These are phyloP conservation scores for Botrytis aclada DNA, from an alignment of 2,329 filamentous ascomycete genomes.

Conservation along the genomic window DNA sequence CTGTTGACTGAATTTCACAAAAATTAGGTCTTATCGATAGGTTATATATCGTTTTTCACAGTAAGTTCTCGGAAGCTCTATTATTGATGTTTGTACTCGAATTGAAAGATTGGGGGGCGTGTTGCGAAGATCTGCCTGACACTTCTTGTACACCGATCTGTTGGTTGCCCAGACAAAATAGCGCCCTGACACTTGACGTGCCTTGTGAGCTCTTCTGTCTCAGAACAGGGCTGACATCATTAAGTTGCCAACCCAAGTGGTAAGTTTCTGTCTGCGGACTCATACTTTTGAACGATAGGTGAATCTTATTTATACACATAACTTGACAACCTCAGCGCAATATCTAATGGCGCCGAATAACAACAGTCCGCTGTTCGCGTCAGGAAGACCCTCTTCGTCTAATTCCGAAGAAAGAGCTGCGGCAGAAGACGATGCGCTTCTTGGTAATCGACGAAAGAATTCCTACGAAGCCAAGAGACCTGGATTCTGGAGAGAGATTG, in stretches of 20 bases:
- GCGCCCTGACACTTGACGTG: slow-evolving; percentile 3
- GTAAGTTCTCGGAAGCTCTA: background rate
- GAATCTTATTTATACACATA: background rate
- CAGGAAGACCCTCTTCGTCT: slow-evolving; percentile 52
- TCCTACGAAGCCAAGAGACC: slow-evolving; percentile 41
- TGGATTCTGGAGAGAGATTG: slow-evolving; percentile 67
- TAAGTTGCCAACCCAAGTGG: background rate
- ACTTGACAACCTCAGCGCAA: background rate
- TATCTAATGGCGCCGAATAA: slow-evolving; percentile 26
- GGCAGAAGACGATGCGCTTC: slow-evolving; percentile 42
- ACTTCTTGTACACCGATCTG: slow-evolving; percentile 13
- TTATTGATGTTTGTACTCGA: background rate
- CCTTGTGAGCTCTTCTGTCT: slow-evolving; percentile 17
- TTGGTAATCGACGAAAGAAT: slow-evolving; percentile 35
- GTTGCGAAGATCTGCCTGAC: slow-evolving; percentile 1
- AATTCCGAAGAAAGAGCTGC: slow-evolving; percentile 53
- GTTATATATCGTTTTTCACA: background rate
- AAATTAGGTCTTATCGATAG: background rate
- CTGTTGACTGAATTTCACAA: background rate
- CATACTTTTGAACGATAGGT: background rate
- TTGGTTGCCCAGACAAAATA: slow-evolving; percentile 17
- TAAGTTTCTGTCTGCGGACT: background rate
- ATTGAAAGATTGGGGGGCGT: background rate
- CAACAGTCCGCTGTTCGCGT: slow-evolving; percentile 35
- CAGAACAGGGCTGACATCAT: background rate